Percentiles rank a stretch among this genome's conserved stretches.
Conservation (phyloP, 2,329 filamentous ascomycete genomes). For the Diaporthe humulicola region DNA sequence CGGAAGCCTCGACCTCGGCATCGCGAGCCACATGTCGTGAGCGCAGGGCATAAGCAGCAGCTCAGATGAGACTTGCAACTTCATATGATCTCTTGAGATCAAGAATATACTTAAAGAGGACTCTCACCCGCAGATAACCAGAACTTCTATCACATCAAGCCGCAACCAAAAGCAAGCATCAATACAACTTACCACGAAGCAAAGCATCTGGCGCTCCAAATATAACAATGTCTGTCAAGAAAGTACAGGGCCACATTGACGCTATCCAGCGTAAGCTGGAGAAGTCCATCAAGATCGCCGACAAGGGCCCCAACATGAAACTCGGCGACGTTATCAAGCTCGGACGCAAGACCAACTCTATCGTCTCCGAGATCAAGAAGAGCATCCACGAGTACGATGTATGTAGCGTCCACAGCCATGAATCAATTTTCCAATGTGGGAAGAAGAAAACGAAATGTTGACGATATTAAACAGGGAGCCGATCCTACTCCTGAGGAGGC, state of each 20-base stretch:
- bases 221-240: constrained; percentile 41
- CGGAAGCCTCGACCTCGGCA: constrained; percentile 25
- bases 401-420: background rate
- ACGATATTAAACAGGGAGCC: constrained; percentile 33
- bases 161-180: background rate
- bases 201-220: background rate
- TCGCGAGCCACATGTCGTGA: constrained; percentile 27
- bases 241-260: constrained; percentile 43
- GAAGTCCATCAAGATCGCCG: constrained; percentile 46
- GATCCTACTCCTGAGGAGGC: constrained; percentile 42
- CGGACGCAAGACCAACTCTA: constrained; percentile 46
- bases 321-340: constrained; percentile 46
- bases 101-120: constrained; percentile 9
- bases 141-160: background rate
- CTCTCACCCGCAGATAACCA: background rate
- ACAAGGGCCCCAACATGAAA: constrained; percentile 44
- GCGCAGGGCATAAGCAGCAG: background rate
- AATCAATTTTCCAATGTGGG: background rate
- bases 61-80: background rate
- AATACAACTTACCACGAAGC: background rate
- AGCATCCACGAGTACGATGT: constrained; percentile 46
- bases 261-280: constrained; percentile 46
- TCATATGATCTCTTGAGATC: constrained; percentile 8
- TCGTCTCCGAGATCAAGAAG: constrained; percentile 46
- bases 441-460: background rate